Percentiles rank a stretch among this genome's conserved stretches.
These are phyloP conservation scores for Colletotrichum euphorbiae DNA, from an alignment of 2,329 filamentous ascomycete genomes.

Conservation along the genomic window DNA sequence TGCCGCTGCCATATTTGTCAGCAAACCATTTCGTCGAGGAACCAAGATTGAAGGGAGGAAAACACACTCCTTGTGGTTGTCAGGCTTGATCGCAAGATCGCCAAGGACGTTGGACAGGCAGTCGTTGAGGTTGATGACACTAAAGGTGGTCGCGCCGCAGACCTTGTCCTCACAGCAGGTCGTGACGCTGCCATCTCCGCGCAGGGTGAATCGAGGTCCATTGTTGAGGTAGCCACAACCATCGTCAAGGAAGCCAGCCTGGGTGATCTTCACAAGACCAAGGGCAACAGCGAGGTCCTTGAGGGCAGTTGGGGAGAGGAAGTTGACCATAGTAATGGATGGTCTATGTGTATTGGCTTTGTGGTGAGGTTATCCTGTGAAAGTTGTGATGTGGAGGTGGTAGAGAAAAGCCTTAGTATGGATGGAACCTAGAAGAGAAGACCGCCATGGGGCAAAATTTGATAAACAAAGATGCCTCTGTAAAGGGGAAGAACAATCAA, in stretches of 20 bases:
- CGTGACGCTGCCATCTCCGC: slow-evolving; percentile 21
- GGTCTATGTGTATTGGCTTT: background rate
- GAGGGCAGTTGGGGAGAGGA: background rate
- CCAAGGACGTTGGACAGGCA: slow-evolving; percentile 24
- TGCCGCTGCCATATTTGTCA: background rate
- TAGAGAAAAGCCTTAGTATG: too few relatives aligned
- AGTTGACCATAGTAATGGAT: background rate
- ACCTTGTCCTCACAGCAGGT: slow-evolving; percentile 34
- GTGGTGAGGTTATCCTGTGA: background rate
- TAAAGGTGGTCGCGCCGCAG: slow-evolving; percentile 11
- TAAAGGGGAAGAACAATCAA: background rate
- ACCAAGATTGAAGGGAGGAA: too few relatives aligned
- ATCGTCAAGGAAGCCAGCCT: slow-evolving; percentile 27
- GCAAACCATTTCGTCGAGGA: too few relatives aligned
- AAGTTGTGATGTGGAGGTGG: background rate
- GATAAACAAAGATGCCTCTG: too few relatives aligned
- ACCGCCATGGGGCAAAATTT: too few relatives aligned
- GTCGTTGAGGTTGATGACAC: slow-evolving; percentile 34
- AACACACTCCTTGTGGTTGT: background rate
- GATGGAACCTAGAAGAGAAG: too few relatives aligned
- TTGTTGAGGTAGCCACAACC: slow-evolving; percentile 24
- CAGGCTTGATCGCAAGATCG: background rate
- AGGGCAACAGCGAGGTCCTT: background rate
- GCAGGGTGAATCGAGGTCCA: slow-evolving; percentile 15
- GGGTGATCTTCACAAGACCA: background rate